Evolutionary conservation across 2,329 filamentous ascomycete species (phyloP).

Genomic region (Colletotrichum eleusines): DNA sequence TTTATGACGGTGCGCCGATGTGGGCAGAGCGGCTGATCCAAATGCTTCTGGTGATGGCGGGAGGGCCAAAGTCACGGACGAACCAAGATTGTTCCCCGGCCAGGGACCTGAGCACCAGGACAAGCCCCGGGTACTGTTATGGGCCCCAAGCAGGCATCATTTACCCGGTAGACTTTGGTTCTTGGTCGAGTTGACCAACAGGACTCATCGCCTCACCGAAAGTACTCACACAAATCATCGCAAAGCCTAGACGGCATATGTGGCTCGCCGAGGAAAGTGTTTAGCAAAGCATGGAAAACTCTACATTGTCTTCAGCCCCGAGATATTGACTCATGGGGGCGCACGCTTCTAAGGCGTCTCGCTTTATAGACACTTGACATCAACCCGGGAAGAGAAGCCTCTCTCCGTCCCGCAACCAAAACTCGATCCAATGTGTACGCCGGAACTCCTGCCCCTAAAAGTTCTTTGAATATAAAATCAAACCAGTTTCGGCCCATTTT

Average conservation of each 20-base stretch:
- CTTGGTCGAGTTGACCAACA: neutral
- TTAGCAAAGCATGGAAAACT: neutral
- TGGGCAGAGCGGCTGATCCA: neutral
- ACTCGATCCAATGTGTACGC: conserved; percentile 1
- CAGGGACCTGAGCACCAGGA: neutral
- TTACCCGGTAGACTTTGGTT: neutral
- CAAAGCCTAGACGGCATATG: neutral
- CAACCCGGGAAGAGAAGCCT: neutral
- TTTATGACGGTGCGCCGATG: neutral
- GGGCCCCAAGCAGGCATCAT: neutral
- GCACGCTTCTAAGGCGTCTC: neutral
- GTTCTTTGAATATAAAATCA: neutral
- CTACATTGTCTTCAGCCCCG: neutral
- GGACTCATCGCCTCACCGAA: neutral
- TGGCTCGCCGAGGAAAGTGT: neutral
- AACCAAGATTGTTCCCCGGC: neutral
- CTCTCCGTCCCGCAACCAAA: neutral
- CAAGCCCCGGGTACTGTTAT: neutral
- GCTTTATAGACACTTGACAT: neutral
- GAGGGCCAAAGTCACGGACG: neutral
- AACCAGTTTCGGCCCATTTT: neutral
- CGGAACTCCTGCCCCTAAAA: neutral
- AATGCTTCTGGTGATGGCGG: neutral
- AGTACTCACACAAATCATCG: neutral
- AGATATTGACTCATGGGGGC: conserved; percentile 1